Evolutionary conservation across 2,329 filamentous ascomycete genomes (phyloP), one percentile per base, ranked within the genome.

Genomic region (Amesomyces nigricolor): DNA sequence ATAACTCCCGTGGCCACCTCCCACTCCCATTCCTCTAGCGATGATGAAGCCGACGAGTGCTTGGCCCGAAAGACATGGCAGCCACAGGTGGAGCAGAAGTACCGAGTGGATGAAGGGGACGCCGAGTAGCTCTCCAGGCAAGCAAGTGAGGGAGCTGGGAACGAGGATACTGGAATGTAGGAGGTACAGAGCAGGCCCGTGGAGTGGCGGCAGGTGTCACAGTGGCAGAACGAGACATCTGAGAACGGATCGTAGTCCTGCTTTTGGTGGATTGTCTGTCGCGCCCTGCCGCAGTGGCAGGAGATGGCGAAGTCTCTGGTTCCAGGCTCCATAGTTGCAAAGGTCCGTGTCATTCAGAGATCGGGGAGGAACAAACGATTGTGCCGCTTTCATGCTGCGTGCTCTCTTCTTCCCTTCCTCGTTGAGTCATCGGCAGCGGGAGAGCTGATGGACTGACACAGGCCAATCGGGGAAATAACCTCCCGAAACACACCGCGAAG

Each of bases 11-110:
- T 74, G 9, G 72, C 70, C 1, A 71, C 69, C 22, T 63, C 66
- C 73, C 71, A 74, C 2, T 46, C 37, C 48, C 30, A 16, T 10
- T 16, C 30, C 8, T 44, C 47, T 26, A n/a, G 16, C n/a, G 6
- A 10, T 42, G 14, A 39, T 8, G n/a, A 38, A 30, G 13, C 11
- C 2, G 50, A 52, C 8, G 45, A 13, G 38, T 32, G 44, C 4
- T 7, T 35, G 54, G 54, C 51, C 8, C 67, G 67, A 51, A 74
- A 72, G 16, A 75, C 39, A 49, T 76, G 74, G 47, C 74, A 75
- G 1, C 74, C 73, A 47, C 74, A 76, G 1, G 51, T 64, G 0
- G 56, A 52, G 54, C 74, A 76, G 57, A 76, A 76, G 58, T 71
- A 72, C 5, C 68, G 62, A 1, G 59, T 65, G 2, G 60, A 59